Evolutionary conservation across 495 filamentous ascomycete species (phyloP).

Genomic region (Neurospora pannonica): DNA sequence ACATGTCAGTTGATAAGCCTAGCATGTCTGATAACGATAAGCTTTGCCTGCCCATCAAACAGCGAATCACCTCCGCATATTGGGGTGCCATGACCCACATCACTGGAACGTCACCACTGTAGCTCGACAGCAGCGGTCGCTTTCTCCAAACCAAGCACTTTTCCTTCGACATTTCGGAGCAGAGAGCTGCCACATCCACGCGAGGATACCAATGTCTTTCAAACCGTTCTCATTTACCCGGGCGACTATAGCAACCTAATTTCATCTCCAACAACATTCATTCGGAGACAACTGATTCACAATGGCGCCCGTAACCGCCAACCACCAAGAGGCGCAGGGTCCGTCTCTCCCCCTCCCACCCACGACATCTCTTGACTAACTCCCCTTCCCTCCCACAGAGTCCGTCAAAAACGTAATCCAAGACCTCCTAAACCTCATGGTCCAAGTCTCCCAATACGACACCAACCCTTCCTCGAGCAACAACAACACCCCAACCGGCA

Average conservation of each 20-base stretch:
- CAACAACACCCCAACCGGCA: not conserved
- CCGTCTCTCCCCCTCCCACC: slow-evolving; percentile 2
- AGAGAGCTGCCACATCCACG: not conserved
- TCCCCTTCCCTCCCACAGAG: slow-evolving; percentile 23
- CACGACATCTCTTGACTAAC: slow-evolving; percentile 4
- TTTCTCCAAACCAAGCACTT: not conserved
- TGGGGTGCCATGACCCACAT: not conserved
- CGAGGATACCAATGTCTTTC: not conserved
- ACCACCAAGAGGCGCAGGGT: slow-evolving; percentile 40
- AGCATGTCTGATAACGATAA: not conserved
- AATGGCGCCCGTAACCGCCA: slow-evolving; percentile 41
- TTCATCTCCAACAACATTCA: not conserved
- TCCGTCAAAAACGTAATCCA: slow-evolving; percentile 69
- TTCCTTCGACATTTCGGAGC: not conserved
- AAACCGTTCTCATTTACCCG: not conserved
- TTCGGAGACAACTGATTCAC: not conserved
- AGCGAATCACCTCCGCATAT: not conserved
- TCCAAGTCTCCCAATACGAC: slow-evolving; percentile 64
- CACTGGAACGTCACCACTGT: not conserved
- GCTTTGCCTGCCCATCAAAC: not conserved
- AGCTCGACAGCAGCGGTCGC: not conserved
- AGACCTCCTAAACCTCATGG: slow-evolving; percentile 73
- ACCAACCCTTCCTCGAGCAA: slow-evolving; percentile 16
- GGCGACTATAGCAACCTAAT: not conserved
- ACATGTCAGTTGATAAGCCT: not conserved